Percentiles rank a stretch among this genome's conserved stretches.
phyloP scores from a whole-genome alignment of 768 basidiomycete species.

The Hydnomerulius pinastri region DNA sequence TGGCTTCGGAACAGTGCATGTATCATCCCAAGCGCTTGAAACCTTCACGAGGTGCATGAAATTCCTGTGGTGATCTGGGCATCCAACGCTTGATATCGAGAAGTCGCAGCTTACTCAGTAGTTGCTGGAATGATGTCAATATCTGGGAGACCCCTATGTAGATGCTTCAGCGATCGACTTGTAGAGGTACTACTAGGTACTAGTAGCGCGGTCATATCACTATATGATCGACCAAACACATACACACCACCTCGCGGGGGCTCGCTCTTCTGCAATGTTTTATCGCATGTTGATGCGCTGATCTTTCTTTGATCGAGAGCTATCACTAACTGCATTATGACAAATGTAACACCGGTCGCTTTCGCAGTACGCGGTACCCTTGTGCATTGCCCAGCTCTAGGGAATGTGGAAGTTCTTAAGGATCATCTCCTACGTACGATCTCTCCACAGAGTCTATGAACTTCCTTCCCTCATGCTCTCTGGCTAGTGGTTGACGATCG shows the following conservation, averaged over 20 bases:
- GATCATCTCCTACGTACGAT: slow-evolving; percentile 56
- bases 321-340: too few species aligned
- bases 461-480: slow-evolving; percentile 2
- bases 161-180: neutral
- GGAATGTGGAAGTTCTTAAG: slow-evolving; percentile 52
- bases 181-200: too few species aligned
- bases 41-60: too few species aligned
- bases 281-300: too few species aligned
- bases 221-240: neutral
- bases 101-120: neutral
- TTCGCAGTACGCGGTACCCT: slow-evolving; percentile 50
- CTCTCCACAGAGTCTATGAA: neutral
- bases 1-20: slow-evolving; percentile 46
- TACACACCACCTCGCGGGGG: neutral
- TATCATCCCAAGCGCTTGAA: slow-evolving; percentile 23
- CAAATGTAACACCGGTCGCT: slow-evolving; percentile 6
- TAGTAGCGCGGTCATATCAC: too few species aligned
- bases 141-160: neutral
- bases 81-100: too few species aligned
- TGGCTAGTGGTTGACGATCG: slow-evolving; percentile 31
- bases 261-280: too few species aligned
- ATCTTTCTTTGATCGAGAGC: too few species aligned
- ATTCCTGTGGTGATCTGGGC: neutral
- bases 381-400: slow-evolving; percentile 56
- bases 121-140: neutral